Percentiles rank a stretch among this genome's conserved stretches.
Conservation (phyloP, 805 yeast species). For the Ogataea angusta region DNA sequence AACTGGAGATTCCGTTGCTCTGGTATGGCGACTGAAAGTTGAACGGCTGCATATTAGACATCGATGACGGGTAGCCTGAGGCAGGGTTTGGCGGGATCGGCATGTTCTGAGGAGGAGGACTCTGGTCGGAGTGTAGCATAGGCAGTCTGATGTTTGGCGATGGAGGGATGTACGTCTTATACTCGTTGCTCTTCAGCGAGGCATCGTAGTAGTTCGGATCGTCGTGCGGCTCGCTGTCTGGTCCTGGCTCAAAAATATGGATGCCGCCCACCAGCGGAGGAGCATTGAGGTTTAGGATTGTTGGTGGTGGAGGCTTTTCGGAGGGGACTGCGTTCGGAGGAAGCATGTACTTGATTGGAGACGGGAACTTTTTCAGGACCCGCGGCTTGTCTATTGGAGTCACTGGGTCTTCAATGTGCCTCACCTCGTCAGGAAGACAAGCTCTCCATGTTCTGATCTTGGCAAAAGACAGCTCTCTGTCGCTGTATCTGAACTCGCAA, state of each 20-base stretch:
- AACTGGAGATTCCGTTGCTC: conserved; percentile 8
- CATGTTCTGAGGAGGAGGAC: conserved; percentile 18
- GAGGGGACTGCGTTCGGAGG: conserved; percentile 69
- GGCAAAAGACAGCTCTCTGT: conserved; percentile 83
- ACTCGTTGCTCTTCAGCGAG: conserved; percentile 24
- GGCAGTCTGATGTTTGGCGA: conserved; percentile 28
- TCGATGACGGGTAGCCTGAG: conserved; percentile 4
- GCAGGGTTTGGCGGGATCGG: conserved; percentile 11
- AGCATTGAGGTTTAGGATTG: conserved; percentile 76
- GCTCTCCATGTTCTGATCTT: conserved; percentile 98
- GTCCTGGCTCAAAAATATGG: conserved; percentile 68
- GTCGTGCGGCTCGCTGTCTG: conserved; percentile 47
- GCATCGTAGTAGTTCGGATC: conserved; percentile 62
- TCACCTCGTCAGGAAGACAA: conserved; percentile 93
- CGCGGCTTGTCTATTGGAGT: conserved; percentile 64
- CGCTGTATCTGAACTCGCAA: conserved; percentile 94
- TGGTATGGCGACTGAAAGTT: conserved; percentile 12
- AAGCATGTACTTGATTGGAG: conserved; percentile 78
- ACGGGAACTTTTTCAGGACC: conserved; percentile 68
- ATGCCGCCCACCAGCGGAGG: conserved; percentile 96
- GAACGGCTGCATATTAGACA: conserved; percentile 12
- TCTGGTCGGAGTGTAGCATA: conserved; percentile 13
- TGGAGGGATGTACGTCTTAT: conserved; percentile 32
- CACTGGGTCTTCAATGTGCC: conserved; percentile 79
- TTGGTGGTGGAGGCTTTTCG: conserved; percentile 80